A percentile compares a stretch with the other conserved stretches of the same genome.
Conservation (phyloP, 345 rosid species). For the Aquilaria yunnanensis region DNA sequence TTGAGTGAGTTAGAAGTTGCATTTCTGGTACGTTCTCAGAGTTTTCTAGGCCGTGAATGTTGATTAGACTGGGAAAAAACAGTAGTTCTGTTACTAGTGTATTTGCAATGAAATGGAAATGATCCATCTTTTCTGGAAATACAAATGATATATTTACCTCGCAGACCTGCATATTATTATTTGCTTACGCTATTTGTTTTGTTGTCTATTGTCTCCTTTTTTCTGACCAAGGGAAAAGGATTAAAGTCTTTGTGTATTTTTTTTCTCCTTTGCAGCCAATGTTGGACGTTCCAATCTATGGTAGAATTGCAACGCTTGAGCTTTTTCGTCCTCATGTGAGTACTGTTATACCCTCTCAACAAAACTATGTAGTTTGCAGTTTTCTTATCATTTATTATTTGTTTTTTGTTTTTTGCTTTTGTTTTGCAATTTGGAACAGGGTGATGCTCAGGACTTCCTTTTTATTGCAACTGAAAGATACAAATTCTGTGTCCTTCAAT, state of each 20-base stretch:
- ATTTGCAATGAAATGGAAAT: too few relatives aligned
- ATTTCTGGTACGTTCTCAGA: too few relatives aligned
- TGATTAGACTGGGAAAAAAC: too few relatives aligned
- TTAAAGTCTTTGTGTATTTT: not conserved
- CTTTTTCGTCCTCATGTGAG: slow-evolving; percentile 96
- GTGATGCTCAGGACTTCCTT: slow-evolving; percentile 85
- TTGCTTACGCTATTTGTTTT: too few relatives aligned
- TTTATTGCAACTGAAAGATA: slow-evolving; percentile 88
- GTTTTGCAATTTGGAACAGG: slow-evolving; percentile 38
- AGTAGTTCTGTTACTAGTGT: too few relatives aligned
- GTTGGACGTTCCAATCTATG: slow-evolving; percentile 87
- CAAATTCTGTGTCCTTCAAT: slow-evolving; percentile 88
- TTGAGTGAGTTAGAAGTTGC: too few relatives aligned
- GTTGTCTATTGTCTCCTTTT: not conserved
- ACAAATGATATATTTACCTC: too few relatives aligned
- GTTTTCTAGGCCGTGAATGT: too few relatives aligned
- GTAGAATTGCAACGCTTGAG: slow-evolving; percentile 90
- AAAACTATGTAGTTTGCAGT: not conserved
- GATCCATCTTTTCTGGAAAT: too few relatives aligned
- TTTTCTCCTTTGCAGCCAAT: slow-evolving; percentile 49
- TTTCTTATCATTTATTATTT: slow-evolving; percentile 4
- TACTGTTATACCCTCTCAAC: slow-evolving; percentile 5
- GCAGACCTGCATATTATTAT: too few relatives aligned
- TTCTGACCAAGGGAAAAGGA: not conserved
- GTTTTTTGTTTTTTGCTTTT: not conserved